Base-by-base conservation (phyloP, 306 rosid species). In the Datisca glomerata region DNA sequence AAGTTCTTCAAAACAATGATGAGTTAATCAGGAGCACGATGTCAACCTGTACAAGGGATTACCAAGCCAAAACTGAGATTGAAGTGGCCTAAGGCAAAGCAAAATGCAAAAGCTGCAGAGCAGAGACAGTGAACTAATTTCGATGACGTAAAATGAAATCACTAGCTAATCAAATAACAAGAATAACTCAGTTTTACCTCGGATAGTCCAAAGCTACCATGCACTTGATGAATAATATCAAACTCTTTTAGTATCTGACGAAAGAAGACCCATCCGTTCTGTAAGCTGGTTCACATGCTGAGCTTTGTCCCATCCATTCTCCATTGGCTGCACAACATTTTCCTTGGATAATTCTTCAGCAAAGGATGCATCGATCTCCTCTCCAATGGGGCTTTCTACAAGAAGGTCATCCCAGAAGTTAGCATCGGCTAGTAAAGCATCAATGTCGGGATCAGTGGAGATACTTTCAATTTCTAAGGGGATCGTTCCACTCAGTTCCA, bases 251-350 rank as follows among this genome's bases (percentile, higher is more conserved):
- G 58, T 27, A 16, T 84, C 83, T 24, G 98, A 84, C 25, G 76
- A 35, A 43, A 89, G 96, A 70, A 47, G 86, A 32, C 72, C 95
- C 98, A 89, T 89, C 68, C 80, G 82, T 59, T 78, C 84, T 0
- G 95, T 73, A 56, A 89, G 84, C 43, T 68, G 66, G 61, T 81
- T 83, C 92, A 89, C 33, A 42, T 57, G 66, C 68, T 64, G 79
- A 55, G 62, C 18, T 49, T 69, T 84, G 48, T 49, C 72, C 81
- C 89, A 79, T 56, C 78, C 81, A 50, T 89, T 69, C 61, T 70
- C 84, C 17, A 44, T 57, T 8, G 63, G 72, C 62, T 69, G 80
- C 64, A 37, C 56, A 41, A 78, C 93, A 47, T 65, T 70, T 35
- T 33, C 67, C 34, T 56, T 25, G 20, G 70, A 51, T 33, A 40